These are phyloP conservation scores for Naegleria lovaniensis DNA, from an alignment of 208 protist genomes.

Conservation along the genomic window DNA sequence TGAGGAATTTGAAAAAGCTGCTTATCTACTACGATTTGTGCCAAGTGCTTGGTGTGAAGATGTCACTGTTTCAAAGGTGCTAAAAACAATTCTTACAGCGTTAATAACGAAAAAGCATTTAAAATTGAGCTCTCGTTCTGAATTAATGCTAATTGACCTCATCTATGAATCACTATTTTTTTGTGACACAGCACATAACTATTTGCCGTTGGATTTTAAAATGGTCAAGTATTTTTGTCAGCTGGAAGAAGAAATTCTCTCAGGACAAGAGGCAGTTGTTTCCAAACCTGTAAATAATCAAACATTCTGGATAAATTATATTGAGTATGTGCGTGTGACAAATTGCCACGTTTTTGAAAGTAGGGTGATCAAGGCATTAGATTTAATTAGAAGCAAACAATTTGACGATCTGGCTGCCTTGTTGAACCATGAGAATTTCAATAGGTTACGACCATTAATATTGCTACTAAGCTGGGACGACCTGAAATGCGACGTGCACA, in stretches of 20 bases:
- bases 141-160: neutral
- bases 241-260: neutral
- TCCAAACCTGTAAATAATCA: neutral
- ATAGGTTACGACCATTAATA: neutral
- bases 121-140: neutral
- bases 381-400: neutral
- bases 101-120: neutral
- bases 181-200: neutral
- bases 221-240: neutral
- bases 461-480: neutral
- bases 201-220: neutral
- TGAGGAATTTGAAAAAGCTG: neutral
- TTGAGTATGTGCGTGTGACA: neutral
- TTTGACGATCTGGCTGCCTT: neutral
- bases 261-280: neutral
- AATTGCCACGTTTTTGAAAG: neutral
- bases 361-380: neutral
- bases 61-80: neutral
- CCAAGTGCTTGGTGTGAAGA: too few relatives aligned
- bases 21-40: neutral
- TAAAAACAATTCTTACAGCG: neutral
- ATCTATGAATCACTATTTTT: neutral
- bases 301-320: neutral
- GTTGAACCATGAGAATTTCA: neutral
- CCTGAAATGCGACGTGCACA: neutral